Evolutionary conservation across 2,329 filamentous ascomycete genomes (phyloP).

Genomic region (Pseudogymnoascus destructans): DNA sequence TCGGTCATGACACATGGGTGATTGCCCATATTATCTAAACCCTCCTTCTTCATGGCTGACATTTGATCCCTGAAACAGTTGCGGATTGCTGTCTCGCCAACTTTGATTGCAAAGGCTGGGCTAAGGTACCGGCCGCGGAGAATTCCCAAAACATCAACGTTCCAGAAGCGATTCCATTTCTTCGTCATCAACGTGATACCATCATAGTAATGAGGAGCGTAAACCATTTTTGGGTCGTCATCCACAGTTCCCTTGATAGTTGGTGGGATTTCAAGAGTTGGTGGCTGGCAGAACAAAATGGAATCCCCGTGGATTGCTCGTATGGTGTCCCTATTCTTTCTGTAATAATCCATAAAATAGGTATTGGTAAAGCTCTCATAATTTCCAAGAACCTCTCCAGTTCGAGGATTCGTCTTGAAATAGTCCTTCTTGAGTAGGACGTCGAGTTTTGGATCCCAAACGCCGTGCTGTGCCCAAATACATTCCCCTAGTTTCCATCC

Average conservation of each 20-base stretch:
- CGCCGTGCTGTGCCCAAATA: constrained; percentile 89
- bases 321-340: constrained; percentile 61
- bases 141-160: constrained; percentile 88
- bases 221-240: constrained; percentile 81
- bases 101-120: constrained; percentile 81
- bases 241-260: constrained; percentile 74
- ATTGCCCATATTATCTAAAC: constrained; percentile 72
- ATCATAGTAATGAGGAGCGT: constrained; percentile 93
- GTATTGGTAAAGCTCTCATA: constrained; percentile 81
- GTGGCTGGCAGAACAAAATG: constrained; percentile 83
- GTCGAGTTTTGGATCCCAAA: constrained; percentile 79
- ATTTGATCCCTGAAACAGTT: constrained; percentile 89
- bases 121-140: constrained; percentile 78
- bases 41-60: constrained; percentile 69
- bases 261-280: constrained; percentile 84
- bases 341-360: constrained; percentile 80
- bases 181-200: constrained; percentile 95
- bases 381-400: constrained; percentile 54
- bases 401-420: constrained; percentile 66
- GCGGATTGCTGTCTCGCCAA: constrained; percentile 85
- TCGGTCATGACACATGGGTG: constrained; percentile 87
- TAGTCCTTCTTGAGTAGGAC: constrained; percentile 73
- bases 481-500: constrained; percentile 91
- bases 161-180: constrained; percentile 97
- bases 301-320: constrained; percentile 63